Evolutionary conservation across 2,329 filamentous ascomycete species (phyloP), one percentile per base, ranked within the genome.

Genomic region (Emericellopsis atlantica): DNA sequence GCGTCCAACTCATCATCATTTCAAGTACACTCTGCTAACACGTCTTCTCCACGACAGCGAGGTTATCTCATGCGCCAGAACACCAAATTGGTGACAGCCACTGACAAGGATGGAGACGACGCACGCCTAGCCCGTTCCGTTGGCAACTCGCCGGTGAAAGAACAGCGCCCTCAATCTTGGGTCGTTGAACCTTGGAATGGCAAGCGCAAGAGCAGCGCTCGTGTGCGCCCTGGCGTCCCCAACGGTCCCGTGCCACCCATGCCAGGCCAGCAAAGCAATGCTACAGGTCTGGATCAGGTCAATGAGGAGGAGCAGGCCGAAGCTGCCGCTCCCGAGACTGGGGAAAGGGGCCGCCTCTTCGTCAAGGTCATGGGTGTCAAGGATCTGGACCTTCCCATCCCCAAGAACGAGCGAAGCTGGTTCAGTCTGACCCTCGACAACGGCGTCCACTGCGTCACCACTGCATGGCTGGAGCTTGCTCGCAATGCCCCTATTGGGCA

Each of bases 291-390:
- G 4, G 76, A 75, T 40, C 72, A 79, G 6, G 72, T 87, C 15
- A 67, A 74, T 4, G 88, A 95, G 53, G 78, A 82, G 38, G 58
- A 69, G 16, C 60, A 65, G 22, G 64, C 69, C 5, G 72, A 83
- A 43, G 58, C 67, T 34, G 62, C 68, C 5, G 74, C 75, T 9
- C 82, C 86, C 41, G 89, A 95, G 44, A 86, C 79, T 40, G 81
- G 81, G 44, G 92, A 98, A 62, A 73, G 92, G 50, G 92, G 92
- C 9, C 74, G 92, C 45, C 72, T 98, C 2, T 98, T 98, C 53
- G 89, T 98, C 49, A 98, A 98, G 67, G 92, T 98, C n/a, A 83
- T 96, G 59, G 89, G 90, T 36, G 88, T 96, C 48, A 96, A 96
- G 60, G 89, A 96, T 52, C 72, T 98, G 32, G 89, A 95, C 54